Evolutionary conservation across 176 grass and related monocot species (phyloP).

Genomic region (Musa itinerans): DNA sequence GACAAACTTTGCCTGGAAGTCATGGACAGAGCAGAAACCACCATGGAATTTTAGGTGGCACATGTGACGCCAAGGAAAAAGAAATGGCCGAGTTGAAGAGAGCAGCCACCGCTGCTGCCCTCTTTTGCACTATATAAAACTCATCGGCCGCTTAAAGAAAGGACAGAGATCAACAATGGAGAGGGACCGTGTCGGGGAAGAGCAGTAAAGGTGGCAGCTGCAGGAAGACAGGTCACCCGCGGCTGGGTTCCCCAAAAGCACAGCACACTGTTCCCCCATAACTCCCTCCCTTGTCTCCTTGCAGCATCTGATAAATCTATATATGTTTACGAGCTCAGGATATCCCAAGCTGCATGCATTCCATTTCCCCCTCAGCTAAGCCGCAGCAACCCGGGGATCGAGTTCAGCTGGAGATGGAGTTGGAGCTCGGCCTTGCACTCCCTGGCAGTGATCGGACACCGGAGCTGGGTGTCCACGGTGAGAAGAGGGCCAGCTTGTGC

Average conservation of each 20-base stretch:
- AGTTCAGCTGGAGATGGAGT: constrained; percentile 33
- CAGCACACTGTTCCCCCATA: constrained; percentile 33
- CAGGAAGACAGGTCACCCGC: constrained; percentile 29
- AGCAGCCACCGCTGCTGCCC: background rate
- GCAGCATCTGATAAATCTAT: background rate
- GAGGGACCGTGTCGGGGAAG: constrained; percentile 50
- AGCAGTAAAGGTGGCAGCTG: background rate
- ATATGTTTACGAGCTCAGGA: constrained; percentile 15
- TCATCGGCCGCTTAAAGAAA: background rate
- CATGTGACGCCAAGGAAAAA: background rate
- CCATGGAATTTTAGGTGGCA: background rate
- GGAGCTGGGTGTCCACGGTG: background rate
- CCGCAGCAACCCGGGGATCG: no score
- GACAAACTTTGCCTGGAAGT: background rate
- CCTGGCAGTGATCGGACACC: constrained; percentile 11
- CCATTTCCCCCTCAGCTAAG: background rate
- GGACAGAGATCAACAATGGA: constrained; percentile 11
- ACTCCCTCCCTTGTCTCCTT: background rate
- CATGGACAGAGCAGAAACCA: background rate
- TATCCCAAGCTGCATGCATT: constrained; percentile 2
- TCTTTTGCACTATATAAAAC: background rate
- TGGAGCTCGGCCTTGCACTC: constrained; percentile 54
- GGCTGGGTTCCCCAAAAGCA: constrained; percentile 30
- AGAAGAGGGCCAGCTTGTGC: background rate
- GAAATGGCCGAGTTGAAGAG: background rate